Evolutionary conservation across 345 rosid species (phyloP).

Genomic region (Litchi chinensis): DNA sequence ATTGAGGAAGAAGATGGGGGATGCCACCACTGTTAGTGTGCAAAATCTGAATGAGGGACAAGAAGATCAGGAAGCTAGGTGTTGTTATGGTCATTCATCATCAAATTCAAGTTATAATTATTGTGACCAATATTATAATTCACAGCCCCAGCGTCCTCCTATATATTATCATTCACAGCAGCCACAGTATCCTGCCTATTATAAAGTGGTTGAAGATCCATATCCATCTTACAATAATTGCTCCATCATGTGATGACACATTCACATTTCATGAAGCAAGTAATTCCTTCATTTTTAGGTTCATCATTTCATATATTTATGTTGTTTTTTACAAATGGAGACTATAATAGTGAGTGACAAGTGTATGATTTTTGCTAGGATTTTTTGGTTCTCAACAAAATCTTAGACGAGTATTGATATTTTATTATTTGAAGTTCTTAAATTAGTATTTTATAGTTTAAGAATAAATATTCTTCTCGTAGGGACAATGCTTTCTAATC

Average conservation of each 20-base stretch:
- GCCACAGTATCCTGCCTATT: neutral
- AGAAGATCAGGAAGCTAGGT: neutral
- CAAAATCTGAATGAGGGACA: neutral
- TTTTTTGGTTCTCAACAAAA: no score
- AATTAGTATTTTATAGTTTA: no score
- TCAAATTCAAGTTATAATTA: neutral
- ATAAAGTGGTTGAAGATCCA: neutral
- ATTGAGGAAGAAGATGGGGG: neutral
- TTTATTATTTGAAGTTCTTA: no score
- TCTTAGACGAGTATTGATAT: no score
- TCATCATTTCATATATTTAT: no score
- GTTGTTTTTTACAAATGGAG: no score
- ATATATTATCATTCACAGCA: neutral
- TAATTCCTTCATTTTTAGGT: no score
- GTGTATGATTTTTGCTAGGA: no score
- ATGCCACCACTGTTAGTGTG: constrained; percentile 12
- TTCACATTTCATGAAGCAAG: neutral
- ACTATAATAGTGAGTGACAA: no score
- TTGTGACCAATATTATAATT: neutral
- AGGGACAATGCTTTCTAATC: no score
- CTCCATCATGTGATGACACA: neutral
- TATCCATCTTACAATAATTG: neutral
- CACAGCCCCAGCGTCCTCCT: neutral
- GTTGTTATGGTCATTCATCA: neutral
- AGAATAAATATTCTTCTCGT: no score